Evolutionary conservation across 768 basidiomycete species (phyloP).

Genomic region (Mycena latifolia): DNA sequence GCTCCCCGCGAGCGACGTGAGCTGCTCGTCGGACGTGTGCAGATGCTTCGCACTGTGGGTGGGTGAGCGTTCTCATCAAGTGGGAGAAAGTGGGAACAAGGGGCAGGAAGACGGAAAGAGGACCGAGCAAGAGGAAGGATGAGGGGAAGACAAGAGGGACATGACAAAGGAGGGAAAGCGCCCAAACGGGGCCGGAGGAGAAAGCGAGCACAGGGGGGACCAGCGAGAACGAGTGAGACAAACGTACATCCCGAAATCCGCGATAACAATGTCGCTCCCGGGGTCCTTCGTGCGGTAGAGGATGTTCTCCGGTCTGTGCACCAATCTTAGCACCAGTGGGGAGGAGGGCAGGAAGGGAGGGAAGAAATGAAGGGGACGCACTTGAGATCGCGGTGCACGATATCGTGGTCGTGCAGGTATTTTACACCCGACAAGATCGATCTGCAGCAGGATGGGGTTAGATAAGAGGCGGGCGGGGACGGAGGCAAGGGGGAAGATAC

Average conservation of each 20-base stretch:
- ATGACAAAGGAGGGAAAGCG: too few species aligned
- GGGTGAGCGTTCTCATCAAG: not conserved
- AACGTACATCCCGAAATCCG: constrained; percentile 94
- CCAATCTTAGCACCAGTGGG: constrained; percentile 2
- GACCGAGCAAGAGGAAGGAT: not conserved
- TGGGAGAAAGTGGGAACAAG: too few species aligned
- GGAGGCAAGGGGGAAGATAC: too few species aligned
- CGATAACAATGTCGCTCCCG: constrained; percentile 92
- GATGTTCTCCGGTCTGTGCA: constrained; percentile 91
- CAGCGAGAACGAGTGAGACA: not conserved
- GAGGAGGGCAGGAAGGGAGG: not conserved
- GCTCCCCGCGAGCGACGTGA: constrained; percentile 81
- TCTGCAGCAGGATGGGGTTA: constrained; percentile 48
- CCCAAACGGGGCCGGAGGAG: too few species aligned
- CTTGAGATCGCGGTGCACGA: constrained; percentile 98
- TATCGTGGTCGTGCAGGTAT: constrained; percentile 92
- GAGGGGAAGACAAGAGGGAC: not conserved
- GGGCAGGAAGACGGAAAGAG: not conserved
- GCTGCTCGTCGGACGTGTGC: constrained; percentile 75
- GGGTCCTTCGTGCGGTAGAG: constrained; percentile 84
- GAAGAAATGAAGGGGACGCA: constrained; percentile 55
- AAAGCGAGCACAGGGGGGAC: too few species aligned
- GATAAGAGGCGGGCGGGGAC: too few species aligned
- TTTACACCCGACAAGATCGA: constrained; percentile 87
- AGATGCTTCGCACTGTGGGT: constrained; percentile 82